Evolutionary conservation across 2,329 filamentous ascomycete genomes (phyloP).

Genomic region (Dothistroma septosporum): DNA sequence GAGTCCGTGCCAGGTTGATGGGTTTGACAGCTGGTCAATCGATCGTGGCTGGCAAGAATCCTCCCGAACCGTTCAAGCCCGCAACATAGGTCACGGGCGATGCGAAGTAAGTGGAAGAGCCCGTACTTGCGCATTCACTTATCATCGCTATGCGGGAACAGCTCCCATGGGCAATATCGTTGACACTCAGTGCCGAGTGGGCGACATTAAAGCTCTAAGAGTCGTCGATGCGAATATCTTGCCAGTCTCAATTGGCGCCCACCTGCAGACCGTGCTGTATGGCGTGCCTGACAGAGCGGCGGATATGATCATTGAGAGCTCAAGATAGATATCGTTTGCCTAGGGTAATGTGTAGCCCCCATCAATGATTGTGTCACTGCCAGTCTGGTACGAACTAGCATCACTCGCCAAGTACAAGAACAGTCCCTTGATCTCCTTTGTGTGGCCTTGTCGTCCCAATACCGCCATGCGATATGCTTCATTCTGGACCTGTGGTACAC

Average conservation of each 20-base stretch:
- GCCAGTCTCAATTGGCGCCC: conserved; percentile 48
- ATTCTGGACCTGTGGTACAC: conserved; percentile 31
- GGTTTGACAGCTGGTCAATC: background rate
- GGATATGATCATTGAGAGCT: conserved; percentile 4
- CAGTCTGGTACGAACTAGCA: conserved; percentile 33
- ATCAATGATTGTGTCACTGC: conserved; percentile 34
- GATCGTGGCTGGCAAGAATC: background rate
- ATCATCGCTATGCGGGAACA: conserved; percentile 12
- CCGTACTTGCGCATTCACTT: background rate
- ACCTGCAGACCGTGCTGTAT: conserved; percentile 56
- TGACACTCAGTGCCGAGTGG: conserved; percentile 48
- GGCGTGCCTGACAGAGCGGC: conserved; percentile 52
- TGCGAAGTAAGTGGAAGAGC: conserved; percentile 10
- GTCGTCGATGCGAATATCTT: conserved; percentile 53
- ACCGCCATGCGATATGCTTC: conserved; percentile 51
- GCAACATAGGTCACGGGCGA: conserved; percentile 5
- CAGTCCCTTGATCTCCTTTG: conserved; percentile 34
- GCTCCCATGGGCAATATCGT: conserved; percentile 22
- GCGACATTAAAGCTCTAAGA: conserved; percentile 49
- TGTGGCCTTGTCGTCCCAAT: conserved; percentile 40
- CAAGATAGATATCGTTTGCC: background rate
- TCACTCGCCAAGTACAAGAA: conserved; percentile 35
- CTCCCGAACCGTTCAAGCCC: background rate
- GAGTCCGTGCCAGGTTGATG: conserved; percentile 5
- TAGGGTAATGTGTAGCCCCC: conserved; percentile 36